Evolutionary conservation across 2,329 filamentous ascomycete genomes (phyloP), one percentile per base, ranked within the genome.

Genomic region (Fusarium algeriense): DNA sequence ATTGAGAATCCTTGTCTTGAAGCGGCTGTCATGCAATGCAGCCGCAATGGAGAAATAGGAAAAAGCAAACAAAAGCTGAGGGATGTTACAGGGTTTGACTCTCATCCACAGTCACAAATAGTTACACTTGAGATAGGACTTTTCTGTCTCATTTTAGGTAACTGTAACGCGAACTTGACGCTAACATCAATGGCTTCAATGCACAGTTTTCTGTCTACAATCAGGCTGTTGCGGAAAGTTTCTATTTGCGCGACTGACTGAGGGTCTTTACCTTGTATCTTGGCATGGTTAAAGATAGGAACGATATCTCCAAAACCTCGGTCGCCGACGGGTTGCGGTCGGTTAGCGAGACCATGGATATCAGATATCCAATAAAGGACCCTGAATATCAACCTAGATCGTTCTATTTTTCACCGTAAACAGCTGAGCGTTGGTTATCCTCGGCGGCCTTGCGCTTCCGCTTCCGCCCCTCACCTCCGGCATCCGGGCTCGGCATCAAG

Each of bases 291-390:
- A 14, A 60, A 60, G 44, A 60, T 37, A 43, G 23, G 23, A 45
- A 37, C 30, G 32, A 38, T 17, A 65, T 26, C 30, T 30, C 20
- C 9, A 43, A 38, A 52, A 5, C 34, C 69, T 71, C 69, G 69
- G 69, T 60, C 69, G 30, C 71, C 69, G 73, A 73, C 67, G 69
- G 70, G 64, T 70, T 69, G 55, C 73, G 71, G 71, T 66, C 73
- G 73, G 72, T 60, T 63, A 73, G 60, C 73, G 67, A 48, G 28
- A 60, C 54, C 53, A 35, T 44, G 40, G 63, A 20, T 37, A 49
- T 30, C 20, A 17, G 12, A 23, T 34, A 41, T 52, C 69, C 64
- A 71, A 72, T 72, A 32, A 34, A 70, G 50, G 45, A 48, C 44
- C 64, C 40, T 61, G 40, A 35, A 48, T 48, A 35, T 44, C 56